These are phyloP conservation scores for Torulaspora globosa DNA, from an alignment of 1,139 yeast species.

Conservation along the genomic window DNA sequence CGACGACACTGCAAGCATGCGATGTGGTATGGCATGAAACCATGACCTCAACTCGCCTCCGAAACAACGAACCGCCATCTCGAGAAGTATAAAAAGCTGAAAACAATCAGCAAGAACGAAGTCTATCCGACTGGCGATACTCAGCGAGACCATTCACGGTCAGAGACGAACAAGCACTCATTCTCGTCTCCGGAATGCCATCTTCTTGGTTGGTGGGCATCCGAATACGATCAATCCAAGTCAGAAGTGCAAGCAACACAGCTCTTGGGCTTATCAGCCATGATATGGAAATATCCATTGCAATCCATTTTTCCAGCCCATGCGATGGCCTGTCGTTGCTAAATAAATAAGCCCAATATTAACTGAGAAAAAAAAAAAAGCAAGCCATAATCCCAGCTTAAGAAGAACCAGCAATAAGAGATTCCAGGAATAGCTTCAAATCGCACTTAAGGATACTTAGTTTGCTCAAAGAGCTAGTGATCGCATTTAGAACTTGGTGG, in stretches of 20 bases:
- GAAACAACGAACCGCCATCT: no score
- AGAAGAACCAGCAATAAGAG: constrained; percentile 1
- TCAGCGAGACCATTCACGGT: no score
- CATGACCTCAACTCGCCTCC: no score
- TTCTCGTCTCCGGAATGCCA: no score
- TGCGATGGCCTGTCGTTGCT: constrained; percentile 1
- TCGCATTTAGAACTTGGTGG: not conserved
- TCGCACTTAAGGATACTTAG: not conserved
- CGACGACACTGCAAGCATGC: no score
- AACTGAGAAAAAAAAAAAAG: not conserved
- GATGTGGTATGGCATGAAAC: no score
- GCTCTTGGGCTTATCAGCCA: not conserved
- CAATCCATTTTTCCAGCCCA: not conserved
- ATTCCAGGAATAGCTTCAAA: constrained; percentile 1
- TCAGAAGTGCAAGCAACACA: not conserved
- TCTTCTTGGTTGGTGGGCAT: not conserved
- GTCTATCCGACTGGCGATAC: no score
- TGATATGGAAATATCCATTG: not conserved
- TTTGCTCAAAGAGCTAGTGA: not conserved
- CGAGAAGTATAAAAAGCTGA: no score
- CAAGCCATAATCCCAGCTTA: constrained; percentile 2
- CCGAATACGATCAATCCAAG: no score
- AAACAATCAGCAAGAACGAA: no score
- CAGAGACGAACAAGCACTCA: no score
- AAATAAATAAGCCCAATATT: not conserved